A percentile compares a stretch with the other conserved stretches of the same genome.
These are phyloP conservation scores for Lecanicillium sp. DNA, from an alignment of 2,329 filamentous ascomycete species.

Conservation along the genomic window DNA sequence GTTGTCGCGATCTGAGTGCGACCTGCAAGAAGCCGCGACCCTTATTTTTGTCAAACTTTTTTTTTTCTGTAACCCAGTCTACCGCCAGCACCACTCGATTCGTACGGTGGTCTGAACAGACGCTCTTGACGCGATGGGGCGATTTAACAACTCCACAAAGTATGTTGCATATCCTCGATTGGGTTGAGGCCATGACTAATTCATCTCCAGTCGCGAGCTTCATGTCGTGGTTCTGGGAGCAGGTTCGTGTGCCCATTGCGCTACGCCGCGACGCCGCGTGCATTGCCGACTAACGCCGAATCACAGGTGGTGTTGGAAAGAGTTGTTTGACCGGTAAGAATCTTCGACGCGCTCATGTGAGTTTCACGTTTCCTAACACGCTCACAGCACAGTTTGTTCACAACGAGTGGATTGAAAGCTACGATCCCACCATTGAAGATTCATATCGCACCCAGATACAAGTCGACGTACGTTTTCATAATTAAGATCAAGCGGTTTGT, in stretches of 20 bases:
- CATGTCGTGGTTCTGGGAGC: constrained; percentile 78
- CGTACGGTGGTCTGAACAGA: not conserved
- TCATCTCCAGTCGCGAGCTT: constrained; percentile 59
- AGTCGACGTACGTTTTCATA: constrained; percentile 76
- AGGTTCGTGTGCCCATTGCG: constrained; percentile 44
- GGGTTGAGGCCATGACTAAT: not conserved
- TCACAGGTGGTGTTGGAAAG: constrained; percentile 77
- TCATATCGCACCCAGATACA: constrained; percentile 69
- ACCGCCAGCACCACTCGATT: not conserved
- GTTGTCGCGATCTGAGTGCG: constrained; percentile 4
- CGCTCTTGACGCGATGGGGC: constrained; percentile 5
- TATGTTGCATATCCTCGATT: not conserved
- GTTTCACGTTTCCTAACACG: constrained; percentile 11
- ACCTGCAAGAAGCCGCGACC: not conserved
- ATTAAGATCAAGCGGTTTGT: not conserved
- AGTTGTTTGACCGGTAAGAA: constrained; percentile 81
- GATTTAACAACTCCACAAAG: constrained; percentile 12
- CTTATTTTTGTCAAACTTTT: not conserved
- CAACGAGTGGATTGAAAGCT: constrained; percentile 89
- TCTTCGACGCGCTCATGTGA: not conserved
- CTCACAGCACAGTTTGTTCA: constrained; percentile 79
- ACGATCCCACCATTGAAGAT: constrained; percentile 74
- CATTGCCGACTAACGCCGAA: constrained; percentile 15
- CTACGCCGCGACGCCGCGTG: constrained; percentile 23
- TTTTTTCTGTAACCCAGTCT: not conserved